Conservation (phyloP, 129 eudicot genomes). For the Artemisia annua region DNA sequence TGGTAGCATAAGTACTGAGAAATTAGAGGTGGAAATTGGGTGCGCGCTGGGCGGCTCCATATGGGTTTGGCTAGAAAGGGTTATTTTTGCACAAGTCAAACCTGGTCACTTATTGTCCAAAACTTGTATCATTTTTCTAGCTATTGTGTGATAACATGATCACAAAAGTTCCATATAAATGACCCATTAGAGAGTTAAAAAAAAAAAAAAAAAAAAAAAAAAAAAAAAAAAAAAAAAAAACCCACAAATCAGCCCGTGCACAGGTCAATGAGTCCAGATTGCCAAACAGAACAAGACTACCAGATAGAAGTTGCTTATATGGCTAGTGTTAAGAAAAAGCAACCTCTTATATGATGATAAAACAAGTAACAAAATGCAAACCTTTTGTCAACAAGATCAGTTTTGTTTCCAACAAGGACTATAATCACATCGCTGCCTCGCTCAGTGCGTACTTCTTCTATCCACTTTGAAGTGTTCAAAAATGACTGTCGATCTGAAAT, state of each 20-base stretch:
- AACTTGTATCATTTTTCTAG: background rate
- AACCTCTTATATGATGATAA: background rate
- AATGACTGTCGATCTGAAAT: conserved; percentile 74
- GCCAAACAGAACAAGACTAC: background rate
- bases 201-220: no score
- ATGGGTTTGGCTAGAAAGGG: background rate
- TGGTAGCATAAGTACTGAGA: background rate
- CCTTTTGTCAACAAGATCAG: conserved; percentile 97
- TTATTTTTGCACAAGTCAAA: background rate
- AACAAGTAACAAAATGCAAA: conserved; percentile 22
- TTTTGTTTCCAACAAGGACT: conserved; percentile 95
- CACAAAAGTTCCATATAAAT: background rate
- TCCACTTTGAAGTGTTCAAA: conserved; percentile 79
- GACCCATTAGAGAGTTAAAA: background rate
- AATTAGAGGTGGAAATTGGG: background rate
- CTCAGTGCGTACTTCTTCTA: conserved; percentile 87
- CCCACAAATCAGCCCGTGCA: background rate
- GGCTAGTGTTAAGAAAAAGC: background rate
- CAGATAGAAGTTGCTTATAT: background rate
- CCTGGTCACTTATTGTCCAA: background rate
- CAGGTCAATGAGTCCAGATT: background rate
- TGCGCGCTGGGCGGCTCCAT: background rate
- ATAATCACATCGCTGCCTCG: conserved; percentile 81
- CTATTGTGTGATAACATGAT: background rate
- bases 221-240: no score